Conservation (phyloP, 116 monocot genomes). For the Dioscorea cayenensis region DNA sequence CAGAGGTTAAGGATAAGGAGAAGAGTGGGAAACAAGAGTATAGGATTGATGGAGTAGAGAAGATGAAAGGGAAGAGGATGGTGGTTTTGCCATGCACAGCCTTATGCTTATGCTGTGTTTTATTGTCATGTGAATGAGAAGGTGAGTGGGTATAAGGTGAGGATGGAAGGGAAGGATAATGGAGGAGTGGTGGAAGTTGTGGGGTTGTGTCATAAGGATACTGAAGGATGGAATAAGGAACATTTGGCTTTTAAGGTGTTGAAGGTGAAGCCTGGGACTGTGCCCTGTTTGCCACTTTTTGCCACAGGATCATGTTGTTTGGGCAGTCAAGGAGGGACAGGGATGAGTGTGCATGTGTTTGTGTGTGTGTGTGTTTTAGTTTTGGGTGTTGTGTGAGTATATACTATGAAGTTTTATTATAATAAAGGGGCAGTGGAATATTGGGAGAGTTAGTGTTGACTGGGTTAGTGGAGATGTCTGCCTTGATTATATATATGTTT, state of each 20-base stretch:
- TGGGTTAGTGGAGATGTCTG: too few species aligned
- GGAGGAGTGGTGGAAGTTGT: conserved; percentile 47
- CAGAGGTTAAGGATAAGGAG: conserved; percentile 11
- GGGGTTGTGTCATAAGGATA: conserved; percentile 74
- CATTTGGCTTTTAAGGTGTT: conserved; percentile 65
- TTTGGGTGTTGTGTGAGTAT: too few species aligned
- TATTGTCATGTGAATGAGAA: conserved; percentile 45
- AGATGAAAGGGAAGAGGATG: conserved; percentile 16
- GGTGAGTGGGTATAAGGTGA: conserved; percentile 37
- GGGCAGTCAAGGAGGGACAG: conserved; percentile 22
- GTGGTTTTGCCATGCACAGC: conserved; percentile 59
- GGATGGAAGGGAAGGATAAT: conserved; percentile 30
- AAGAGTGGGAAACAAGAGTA: conserved; percentile 27
- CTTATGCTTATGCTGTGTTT: conserved; percentile 57
- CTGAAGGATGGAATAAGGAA: conserved; percentile 57
- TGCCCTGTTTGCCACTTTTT: conserved; percentile 82
- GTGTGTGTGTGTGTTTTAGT: too few species aligned
- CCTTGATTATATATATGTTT: too few species aligned
- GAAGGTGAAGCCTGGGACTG: conserved; percentile 60
- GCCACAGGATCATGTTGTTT: conserved; percentile 61
- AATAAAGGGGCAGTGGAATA: too few species aligned
- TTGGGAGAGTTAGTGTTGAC: too few species aligned
- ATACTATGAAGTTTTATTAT: too few species aligned
- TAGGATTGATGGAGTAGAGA: conserved; percentile 19
- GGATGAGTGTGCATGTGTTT: neutral